Evolutionary conservation across 106 monocot genomes (phyloP).

Genomic region (Dactylorhiza incarnata): DNA sequence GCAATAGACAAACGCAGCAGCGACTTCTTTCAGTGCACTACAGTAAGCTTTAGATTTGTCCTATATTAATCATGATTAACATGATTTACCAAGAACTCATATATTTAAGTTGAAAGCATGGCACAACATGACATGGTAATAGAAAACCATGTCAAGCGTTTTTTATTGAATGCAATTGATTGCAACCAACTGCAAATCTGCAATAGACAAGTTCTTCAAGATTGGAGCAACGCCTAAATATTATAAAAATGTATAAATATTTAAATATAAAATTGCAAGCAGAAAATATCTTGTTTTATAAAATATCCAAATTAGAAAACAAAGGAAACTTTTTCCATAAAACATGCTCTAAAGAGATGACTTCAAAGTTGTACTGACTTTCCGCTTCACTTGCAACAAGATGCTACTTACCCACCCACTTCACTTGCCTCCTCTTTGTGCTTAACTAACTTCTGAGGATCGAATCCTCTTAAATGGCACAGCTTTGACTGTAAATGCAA

Average conservation of each 20-base stretch:
- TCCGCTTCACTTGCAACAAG: not conserved
- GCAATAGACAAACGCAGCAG: no score
- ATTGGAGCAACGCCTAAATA: not conserved
- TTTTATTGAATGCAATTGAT: not conserved
- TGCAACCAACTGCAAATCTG: not conserved
- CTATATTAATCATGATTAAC: no score
- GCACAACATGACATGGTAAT: not conserved
- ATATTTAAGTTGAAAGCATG: not conserved
- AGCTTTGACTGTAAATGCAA: conserved; percentile 64
- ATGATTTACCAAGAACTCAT: not conserved
- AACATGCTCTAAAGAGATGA: not conserved
- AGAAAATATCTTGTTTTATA: not conserved
- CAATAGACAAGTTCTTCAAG: not conserved
- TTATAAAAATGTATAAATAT: not conserved
- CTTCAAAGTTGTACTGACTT: not conserved
- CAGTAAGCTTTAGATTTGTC: no score
- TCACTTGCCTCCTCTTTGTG: conserved; percentile 93
- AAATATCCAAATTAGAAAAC: not conserved
- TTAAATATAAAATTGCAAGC: not conserved
- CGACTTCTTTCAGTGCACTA: no score
- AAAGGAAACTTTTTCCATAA: not conserved
- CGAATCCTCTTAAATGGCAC: conserved; percentile 70
- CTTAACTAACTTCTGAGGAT: conserved; percentile 36
- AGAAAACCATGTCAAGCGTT: not conserved
- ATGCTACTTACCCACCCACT: conserved; percentile 89